Percentiles rank a stretch among this genome's conserved stretches.
phyloP scores from a whole-genome alignment of 2,329 filamentous ascomycete genomes.

The Arthrobotrys conoides region DNA sequence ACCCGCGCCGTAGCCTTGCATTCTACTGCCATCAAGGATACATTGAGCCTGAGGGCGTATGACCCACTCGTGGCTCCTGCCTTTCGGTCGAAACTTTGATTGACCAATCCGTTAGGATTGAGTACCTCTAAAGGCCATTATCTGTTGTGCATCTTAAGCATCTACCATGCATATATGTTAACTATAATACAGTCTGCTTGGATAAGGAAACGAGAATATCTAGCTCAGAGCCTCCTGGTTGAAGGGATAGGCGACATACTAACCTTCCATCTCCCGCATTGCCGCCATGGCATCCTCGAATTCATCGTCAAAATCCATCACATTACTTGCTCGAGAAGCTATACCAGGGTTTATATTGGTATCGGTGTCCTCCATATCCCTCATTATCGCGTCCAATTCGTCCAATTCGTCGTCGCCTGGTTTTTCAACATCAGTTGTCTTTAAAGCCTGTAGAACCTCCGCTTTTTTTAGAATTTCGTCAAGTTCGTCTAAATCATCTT shows the following conservation, averaged over 20 bases:
- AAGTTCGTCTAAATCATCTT: slow-evolving; percentile 65
- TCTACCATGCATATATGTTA: slow-evolving; percentile 23
- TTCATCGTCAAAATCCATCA: slow-evolving; percentile 65
- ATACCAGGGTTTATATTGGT: background rate
- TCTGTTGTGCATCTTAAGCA: background rate
- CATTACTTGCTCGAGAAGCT: background rate
- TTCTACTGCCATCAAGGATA: slow-evolving; percentile 52
- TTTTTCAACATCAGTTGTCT: slow-evolving; percentile 13
- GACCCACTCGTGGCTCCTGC: slow-evolving; percentile 51
- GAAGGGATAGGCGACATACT: background rate
- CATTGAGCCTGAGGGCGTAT: slow-evolving; percentile 50
- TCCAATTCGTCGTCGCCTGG: slow-evolving; percentile 65
- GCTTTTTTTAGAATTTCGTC: slow-evolving; percentile 51
- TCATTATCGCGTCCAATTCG: slow-evolving; percentile 72
- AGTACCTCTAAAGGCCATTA: background rate
- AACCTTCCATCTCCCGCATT: slow-evolving; percentile 71
- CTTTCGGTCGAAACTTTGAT: slow-evolving; percentile 48
- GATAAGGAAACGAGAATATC: background rate
- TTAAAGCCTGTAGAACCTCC: background rate
- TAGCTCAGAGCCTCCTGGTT: background rate
- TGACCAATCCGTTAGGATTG: background rate
- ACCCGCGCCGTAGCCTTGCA: slow-evolving; percentile 69
- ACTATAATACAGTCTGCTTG: background rate
- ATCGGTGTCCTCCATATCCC: slow-evolving; percentile 67
- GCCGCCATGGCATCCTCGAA: slow-evolving; percentile 77